These are phyloP conservation scores for Zangia roseola DNA, from an alignment of 768 basidiomycete genomes.

Conservation along the genomic window DNA sequence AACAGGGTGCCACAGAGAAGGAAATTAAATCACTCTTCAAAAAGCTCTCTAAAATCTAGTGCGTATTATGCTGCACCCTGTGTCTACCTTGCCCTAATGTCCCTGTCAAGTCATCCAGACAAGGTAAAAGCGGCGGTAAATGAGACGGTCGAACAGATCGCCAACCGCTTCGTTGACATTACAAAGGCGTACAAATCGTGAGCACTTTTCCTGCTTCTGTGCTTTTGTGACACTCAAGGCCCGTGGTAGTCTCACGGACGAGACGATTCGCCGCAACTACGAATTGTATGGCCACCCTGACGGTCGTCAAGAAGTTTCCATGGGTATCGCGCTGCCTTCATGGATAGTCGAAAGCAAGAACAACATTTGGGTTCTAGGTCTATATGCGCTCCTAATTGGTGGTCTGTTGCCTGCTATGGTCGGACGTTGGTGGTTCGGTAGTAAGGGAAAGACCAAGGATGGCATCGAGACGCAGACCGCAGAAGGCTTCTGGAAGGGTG, in stretches of 20 bases:
- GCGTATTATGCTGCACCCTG: background rate
- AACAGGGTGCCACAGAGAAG: conserved; percentile 70
- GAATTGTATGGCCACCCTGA: conserved; percentile 92
- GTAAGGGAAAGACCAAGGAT: conserved; percentile 86
- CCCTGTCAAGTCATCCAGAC: conserved; percentile 80
- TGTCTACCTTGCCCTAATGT: background rate
- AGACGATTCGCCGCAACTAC: conserved; percentile 87
- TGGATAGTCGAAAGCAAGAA: conserved; percentile 95
- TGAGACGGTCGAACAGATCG: conserved; percentile 83
- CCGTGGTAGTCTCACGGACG: conserved; percentile 74
- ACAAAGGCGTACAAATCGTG: conserved; percentile 98
- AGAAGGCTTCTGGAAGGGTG: conserved; percentile 79
- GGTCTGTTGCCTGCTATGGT: conserved; percentile 84
- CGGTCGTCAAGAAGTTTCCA: conserved; percentile 90
- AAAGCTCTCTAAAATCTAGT: conserved; percentile 87
- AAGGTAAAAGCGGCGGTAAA: conserved; percentile 85
- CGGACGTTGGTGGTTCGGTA: conserved; percentile 97
- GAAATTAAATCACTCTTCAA: conserved; percentile 97
- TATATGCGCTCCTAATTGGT: conserved; percentile 88
- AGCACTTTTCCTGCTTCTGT: conserved; percentile 26
- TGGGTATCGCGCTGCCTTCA: conserved; percentile 91
- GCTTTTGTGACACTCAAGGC: background rate
- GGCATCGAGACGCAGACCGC: conserved; percentile 81
- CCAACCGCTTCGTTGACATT: conserved; percentile 83
- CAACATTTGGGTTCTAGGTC: conserved; percentile 84